A percentile compares a stretch with the other conserved stretches of the same genome.
Evolutionary conservation across 2,329 filamentous ascomycete species (phyloP).

Genomic region (Fulvia fulva): DNA sequence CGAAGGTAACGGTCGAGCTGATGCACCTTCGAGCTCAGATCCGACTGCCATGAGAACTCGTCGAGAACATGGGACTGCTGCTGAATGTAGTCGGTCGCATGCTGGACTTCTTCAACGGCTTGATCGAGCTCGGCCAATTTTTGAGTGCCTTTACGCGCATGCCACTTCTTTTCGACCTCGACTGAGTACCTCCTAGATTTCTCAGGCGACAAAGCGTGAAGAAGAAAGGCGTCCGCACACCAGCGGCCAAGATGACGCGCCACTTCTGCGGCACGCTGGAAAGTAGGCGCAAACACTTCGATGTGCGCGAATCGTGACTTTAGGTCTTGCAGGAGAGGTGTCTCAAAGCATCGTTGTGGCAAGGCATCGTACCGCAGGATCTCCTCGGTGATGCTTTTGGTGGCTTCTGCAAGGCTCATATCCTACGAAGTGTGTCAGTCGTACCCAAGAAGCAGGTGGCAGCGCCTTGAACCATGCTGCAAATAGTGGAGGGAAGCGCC

Average conservation of each 20-base stretch:
- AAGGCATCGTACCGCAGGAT: conserved; percentile 55
- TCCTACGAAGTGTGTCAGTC: too few species aligned
- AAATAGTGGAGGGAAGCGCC: too few species aligned
- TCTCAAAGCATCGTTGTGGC: conserved; percentile 51
- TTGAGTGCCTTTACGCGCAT: conserved; percentile 26
- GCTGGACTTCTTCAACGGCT: conserved; percentile 54
- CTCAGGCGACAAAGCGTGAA: conserved; percentile 22
- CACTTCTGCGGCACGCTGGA: conserved; percentile 57
- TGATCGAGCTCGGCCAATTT: conserved; percentile 45
- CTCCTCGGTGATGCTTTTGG: conserved; percentile 58
- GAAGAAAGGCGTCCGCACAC: conserved; percentile 69
- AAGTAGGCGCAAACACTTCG: conserved; percentile 52
- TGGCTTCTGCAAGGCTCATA: conserved; percentile 54
- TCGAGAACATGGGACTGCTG: conserved; percentile 10
- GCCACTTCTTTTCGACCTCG: conserved; percentile 29
- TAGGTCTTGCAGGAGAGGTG: conserved; percentile 60
- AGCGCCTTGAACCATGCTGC: too few species aligned
- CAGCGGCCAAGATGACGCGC: conserved; percentile 70
- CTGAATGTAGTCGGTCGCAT: conserved; percentile 47
- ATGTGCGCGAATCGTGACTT: conserved; percentile 51
- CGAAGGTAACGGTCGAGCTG: conserved; percentile 58
- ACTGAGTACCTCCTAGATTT: conserved; percentile 25
- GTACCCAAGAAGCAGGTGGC: too few species aligned
- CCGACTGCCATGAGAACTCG: conserved; percentile 4
- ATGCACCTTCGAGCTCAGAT: conserved; percentile 70